Base-by-base conservation (phyloP, 306 rosid species). In the Ormosia semicastrata region DNA sequence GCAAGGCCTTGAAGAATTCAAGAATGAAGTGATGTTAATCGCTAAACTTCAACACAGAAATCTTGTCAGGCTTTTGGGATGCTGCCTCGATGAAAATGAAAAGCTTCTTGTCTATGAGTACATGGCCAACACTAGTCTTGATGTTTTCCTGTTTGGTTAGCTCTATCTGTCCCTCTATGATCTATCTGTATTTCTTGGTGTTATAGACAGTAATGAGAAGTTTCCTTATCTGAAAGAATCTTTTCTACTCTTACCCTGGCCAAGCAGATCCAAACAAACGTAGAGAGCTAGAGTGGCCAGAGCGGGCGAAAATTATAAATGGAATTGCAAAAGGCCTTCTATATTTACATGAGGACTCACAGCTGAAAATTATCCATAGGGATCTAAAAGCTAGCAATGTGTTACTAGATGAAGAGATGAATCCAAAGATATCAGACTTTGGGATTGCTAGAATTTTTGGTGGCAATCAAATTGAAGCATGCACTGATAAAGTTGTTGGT, bases 341-440 rank as follows among this genome's bases (percentile, higher is more conserved):
- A 8, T 86, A 88, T 68, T 69, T 90, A 73, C 88, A 87, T 15
- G 84, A 85, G 50, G 89, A 89, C 53, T 89, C 88, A 2, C 54
- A 88, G 15, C 43, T 89, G 53, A 81, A 78, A 67, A 75, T 87
- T 60, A 79, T 85, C 3, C 89, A 81, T 24, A 81, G 91, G 60
- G 87, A 87, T 46, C 12, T 85, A 4, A 89, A 89, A 66, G 80
- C 78, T 0, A 83, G 89, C 60, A 89, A 85, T 63, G 73, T 87
- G 1, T 78, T 89, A 10, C 73, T 89, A 2, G 89, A 88, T 41
- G 52, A 41, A 29, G 76, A 37, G 15, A 62, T 89, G 85, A 85
- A 85, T 9, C 83, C 89, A 0, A 89, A 87, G 29, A 89, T 87
- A 49, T 69, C 89, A 24, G 88, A 87, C 69, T 87, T 89, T 60